Base-by-base conservation (phyloP, 169 alveolate species). In the Eimeria maxima region DNA sequence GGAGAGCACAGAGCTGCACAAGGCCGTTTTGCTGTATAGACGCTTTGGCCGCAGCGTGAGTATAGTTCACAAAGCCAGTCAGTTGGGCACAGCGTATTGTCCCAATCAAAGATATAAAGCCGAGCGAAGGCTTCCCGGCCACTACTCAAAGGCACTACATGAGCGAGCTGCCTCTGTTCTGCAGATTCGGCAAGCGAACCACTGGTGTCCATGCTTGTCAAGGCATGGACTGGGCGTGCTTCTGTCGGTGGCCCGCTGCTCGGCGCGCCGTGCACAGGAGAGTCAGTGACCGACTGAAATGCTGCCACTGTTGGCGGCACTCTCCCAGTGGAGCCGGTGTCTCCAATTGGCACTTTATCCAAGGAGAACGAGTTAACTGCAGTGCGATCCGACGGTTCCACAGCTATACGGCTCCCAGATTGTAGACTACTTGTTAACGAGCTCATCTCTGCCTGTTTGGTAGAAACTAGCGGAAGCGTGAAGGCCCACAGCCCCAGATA, bases 1-100 rank as follows among this genome's bases (percentile, higher is more conserved):
- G 95, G 95, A 38, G 95, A 92, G 16, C 71, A 50, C 53, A 92
- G 84, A 20, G 95, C 95, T 22, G 65, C 84, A 42, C 95, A 92
- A 3, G 95, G 95, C 57, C 69, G 67, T 73, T 92, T 92, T 6
- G 90, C 86, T 45, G 86, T 55, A 57, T 57, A 92, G 47, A 92
- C 90, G 55, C 86, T 92, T 73, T 44, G 73, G 73, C 95, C 95
- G 33, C 63, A 73, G 38, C 88, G 78, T 7, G 71, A 83, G 84
- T 92, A 92, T 22, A 92, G 69, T 60, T 76, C 92, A 29, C 91
- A 92, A 20, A 92, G 95, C 95, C 95, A 92, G 73, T 92, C 95
- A 42, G 95, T 92, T 24, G 95, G 95, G 53, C 95, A 92, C 27
- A 92, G 83, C 80, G 95, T 92, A 50, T 92, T 92, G 69, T 92